Conservation (phyloP, 192 early-diverging fungal species). For the Tieghemiomyces parasiticus region DNA sequence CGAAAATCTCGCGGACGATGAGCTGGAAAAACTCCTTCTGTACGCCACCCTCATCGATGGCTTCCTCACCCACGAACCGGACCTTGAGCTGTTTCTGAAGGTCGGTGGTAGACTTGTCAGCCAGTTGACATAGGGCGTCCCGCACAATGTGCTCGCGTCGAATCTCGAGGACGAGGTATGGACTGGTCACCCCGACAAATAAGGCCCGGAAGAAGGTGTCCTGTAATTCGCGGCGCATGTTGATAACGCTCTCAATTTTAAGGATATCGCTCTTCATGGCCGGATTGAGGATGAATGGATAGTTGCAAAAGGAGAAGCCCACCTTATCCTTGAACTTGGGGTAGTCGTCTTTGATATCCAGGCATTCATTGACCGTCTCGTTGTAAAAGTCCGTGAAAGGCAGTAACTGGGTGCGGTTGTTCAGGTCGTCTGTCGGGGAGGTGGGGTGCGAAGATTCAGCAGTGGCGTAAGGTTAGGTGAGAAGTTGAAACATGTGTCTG, state of each 20-base stretch:
- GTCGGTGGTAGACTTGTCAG: conserved; percentile 65
- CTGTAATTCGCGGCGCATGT: conserved; percentile 52
- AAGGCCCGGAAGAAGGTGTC: conserved; percentile 66
- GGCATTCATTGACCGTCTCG: conserved; percentile 44
- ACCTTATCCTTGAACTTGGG: conserved; percentile 50
- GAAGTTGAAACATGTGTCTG: too few relatives aligned
- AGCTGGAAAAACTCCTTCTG: conserved; percentile 92
- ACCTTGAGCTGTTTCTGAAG: conserved; percentile 81
- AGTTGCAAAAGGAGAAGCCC: conserved; percentile 57
- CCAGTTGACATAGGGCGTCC: conserved; percentile 57
- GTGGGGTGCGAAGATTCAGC: too few relatives aligned
- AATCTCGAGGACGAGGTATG: conserved; percentile 56
- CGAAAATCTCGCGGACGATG: conserved; percentile 76
- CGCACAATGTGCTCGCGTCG: conserved; percentile 53
- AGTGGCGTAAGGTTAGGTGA: too few relatives aligned
- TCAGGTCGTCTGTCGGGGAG: too few relatives aligned
- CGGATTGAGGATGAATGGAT: conserved; percentile 55
- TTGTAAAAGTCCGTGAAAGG: conserved; percentile 56
- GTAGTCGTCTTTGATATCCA: conserved; percentile 65
- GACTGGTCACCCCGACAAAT: conserved; percentile 57
- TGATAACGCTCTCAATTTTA: conserved; percentile 51
- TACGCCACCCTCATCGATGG: conserved; percentile 86
- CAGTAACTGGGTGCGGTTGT: conserved; percentile 36
- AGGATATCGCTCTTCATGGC: conserved; percentile 59
- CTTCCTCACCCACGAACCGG: conserved; percentile 85